A percentile compares a stretch with the other conserved stretches of the same genome.
phyloP scores from a whole-genome alignment of 2,329 filamentous ascomycete genomes.

The Aspergillus proliferans region DNA sequence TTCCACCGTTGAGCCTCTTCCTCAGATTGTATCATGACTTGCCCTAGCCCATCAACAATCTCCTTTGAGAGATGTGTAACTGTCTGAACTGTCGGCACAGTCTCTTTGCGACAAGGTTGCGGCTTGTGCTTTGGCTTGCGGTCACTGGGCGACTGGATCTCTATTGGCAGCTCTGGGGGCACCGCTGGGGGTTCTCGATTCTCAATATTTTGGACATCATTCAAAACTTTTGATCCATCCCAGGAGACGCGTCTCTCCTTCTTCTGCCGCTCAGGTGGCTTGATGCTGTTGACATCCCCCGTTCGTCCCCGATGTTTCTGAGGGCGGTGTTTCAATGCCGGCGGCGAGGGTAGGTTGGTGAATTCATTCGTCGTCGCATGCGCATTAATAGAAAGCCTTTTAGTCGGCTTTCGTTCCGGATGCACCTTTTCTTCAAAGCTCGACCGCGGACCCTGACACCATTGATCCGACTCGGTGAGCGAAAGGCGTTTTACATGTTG shows the following conservation, averaged over 20 bases:
- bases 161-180: slow-evolving; percentile 10
- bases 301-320: slow-evolving; percentile 32
- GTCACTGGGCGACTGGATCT: slow-evolving; percentile 14
- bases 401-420: slow-evolving; percentile 23
- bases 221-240: slow-evolving; percentile 33
- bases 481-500: slow-evolving; percentile 37
- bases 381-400: slow-evolving; percentile 27
- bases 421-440: slow-evolving; percentile 28
- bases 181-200: slow-evolving; percentile 5
- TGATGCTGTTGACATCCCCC: slow-evolving; percentile 14
- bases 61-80: slow-evolving; percentile 31
- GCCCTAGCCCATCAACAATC: slow-evolving; percentile 32
- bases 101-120: slow-evolving; percentile 7
- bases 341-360: slow-evolving; percentile 30
- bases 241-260: slow-evolving; percentile 32
- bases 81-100: slow-evolving; percentile 21
- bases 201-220: slow-evolving; percentile 17
- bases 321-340: slow-evolving; percentile 34
- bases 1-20: slow-evolving; percentile 34
- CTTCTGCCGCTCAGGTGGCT: slow-evolving; percentile 18
- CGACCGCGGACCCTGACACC: slow-evolving; percentile 27
- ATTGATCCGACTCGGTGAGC: slow-evolving; percentile 31
- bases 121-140: slow-evolving; percentile 11
- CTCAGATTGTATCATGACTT: slow-evolving; percentile 29
- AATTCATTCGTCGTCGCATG: slow-evolving; percentile 22